Evolutionary conservation across 371 early-diverging fungal species (phyloP).

Genomic region (Entomophthora muscae): DNA sequence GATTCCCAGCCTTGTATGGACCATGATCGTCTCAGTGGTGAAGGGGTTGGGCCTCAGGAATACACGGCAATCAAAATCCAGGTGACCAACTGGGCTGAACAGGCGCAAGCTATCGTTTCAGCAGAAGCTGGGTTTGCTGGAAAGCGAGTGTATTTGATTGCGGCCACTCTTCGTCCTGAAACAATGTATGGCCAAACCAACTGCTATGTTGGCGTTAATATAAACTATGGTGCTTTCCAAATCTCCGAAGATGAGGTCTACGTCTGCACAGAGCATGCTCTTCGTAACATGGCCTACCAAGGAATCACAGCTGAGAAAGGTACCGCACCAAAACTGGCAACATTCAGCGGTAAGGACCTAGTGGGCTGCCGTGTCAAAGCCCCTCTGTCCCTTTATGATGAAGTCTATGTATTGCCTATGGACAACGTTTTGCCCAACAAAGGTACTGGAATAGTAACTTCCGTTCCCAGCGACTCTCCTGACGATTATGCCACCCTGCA

Average conservation of each 20-base stretch:
- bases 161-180: slow-evolving; percentile 94
- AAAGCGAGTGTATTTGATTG: slow-evolving; percentile 75
- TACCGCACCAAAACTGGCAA: slow-evolving; percentile 43
- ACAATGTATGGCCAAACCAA: slow-evolving; percentile 99
- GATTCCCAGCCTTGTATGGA: slow-evolving; percentile 99
- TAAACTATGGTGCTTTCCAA: slow-evolving; percentile 77
- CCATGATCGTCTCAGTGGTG: slow-evolving; percentile 97
- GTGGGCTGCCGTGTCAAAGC: slow-evolving; percentile 83
- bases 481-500: slow-evolving; percentile 83
- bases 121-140: slow-evolving; percentile 39
- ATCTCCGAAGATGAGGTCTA: slow-evolving; percentile 55
- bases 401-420: slow-evolving; percentile 92
- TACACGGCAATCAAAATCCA: slow-evolving; percentile 88
- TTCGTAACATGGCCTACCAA: slow-evolving; percentile 94
- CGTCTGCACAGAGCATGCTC: slow-evolving; percentile 83
- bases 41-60: slow-evolving; percentile 93
- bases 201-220: slow-evolving; percentile 85
- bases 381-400: slow-evolving; percentile 56
- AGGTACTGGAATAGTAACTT: slow-evolving; percentile 97
- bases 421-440: slow-evolving; percentile 85
- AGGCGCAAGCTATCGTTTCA: slow-evolving; percentile 27
- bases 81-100: slow-evolving; percentile 42
- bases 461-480: slow-evolving; percentile 96
- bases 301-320: slow-evolving; percentile 51
- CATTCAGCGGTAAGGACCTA: slow-evolving; percentile 60